Conservation (phyloP, 768 basidiomycete species). For the Xerocomus brunneocitrinus region DNA sequence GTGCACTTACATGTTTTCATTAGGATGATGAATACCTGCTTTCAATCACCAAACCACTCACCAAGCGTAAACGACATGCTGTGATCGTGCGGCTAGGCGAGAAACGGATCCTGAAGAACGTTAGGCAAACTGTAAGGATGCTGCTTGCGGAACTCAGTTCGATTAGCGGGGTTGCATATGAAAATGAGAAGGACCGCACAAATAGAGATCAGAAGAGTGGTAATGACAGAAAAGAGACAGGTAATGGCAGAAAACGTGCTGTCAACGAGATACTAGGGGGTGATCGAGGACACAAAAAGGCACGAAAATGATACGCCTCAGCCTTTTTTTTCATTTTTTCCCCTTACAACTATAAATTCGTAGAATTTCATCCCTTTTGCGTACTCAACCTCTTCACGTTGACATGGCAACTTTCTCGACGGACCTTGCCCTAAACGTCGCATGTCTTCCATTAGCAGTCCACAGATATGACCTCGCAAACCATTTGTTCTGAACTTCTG, state of each 20-base stretch:
- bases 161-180: neutral
- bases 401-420: neutral
- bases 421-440: neutral
- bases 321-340: too few species aligned
- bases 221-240: neutral
- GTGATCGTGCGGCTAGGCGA: constrained; percentile 75
- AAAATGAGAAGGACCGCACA: constrained; percentile 1
- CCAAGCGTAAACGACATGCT: constrained; percentile 54
- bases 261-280: neutral
- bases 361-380: neutral
- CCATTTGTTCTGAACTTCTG: neutral
- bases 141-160: constrained; percentile 5
- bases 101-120: constrained; percentile 55
- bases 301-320: constrained; percentile 11
- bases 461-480: neutral
- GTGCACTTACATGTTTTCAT: neutral
- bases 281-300: constrained; percentile 15
- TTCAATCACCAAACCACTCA: constrained; percentile 18
- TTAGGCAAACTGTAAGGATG: constrained; percentile 16
- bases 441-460: neutral
- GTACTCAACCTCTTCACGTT: neutral
- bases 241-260: constrained; percentile 16
- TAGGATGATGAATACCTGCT: constrained; percentile 51
- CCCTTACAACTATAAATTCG: neutral
- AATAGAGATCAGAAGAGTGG: neutral